Base-by-base conservation (phyloP, 805 yeast species). In the Blastobotrys attinorum region DNA sequence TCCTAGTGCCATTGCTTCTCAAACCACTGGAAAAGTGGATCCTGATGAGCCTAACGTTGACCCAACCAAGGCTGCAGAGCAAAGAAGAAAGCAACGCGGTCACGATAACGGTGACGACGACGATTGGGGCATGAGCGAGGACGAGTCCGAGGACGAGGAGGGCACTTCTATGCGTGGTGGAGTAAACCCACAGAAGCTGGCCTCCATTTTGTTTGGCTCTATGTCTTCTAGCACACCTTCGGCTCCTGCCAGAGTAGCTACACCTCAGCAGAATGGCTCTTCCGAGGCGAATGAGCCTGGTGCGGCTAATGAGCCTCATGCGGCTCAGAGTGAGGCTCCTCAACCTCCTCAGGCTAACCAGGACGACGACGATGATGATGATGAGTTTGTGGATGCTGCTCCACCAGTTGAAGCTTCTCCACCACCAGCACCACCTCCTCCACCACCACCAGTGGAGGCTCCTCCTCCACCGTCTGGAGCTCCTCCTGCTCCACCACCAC, bases 121-220 rank as follows among this genome's bases (percentile, higher is more conserved):
- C 27, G 45, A 48, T 3, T 40, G 44, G 37, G 47, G 46, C 8
- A 47, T 41, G 29, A 27, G 44, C 22, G 52, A 48, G 4, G 56
- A 60, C 10, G 56, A 56, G 29, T 62, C 55, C 13, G 67, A 60
- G 13, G 66, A 57, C 21, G 56, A 45, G n/a, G 60, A 57, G n/a
- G 58, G 51, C 16, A 63, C 53, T 17, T 60, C 51, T 1, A 43
- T 48, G 13, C 49, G 58, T 7, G 63, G 63, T 10, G 56, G 60
- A n/a, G 60, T 60, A 3, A 63, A 67, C 23, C 65, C 73, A 7
- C 61, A 69, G 2, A 65, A 65, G 42, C 55, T 67, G 22, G 72
- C 72, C 4, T 65, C 70, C 18, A 47, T 66, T 47, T 51, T 67
- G 46, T 69, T 67, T 45, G 67, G 71, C 7, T 60, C 68, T 4